Conservation (phyloP, 192 early-diverging fungal species). For the Mortierella hygrophila region DNA sequence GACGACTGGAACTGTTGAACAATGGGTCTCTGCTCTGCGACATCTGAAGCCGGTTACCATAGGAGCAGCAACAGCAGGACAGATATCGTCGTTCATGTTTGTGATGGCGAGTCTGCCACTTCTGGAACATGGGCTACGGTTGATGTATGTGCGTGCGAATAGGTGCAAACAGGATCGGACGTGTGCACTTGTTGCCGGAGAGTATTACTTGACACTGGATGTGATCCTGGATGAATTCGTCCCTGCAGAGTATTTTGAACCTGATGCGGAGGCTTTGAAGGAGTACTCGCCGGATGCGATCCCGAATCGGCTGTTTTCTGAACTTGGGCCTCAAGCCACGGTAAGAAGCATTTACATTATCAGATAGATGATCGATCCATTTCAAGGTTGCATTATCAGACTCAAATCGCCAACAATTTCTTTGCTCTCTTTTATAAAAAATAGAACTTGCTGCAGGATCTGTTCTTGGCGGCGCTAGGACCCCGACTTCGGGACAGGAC, state of each 20-base stretch:
- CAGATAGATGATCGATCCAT: too few relatives aligned
- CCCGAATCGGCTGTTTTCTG: slow-evolving; percentile 14
- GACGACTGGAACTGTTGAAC: slow-evolving; percentile 13
- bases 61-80: background rate
- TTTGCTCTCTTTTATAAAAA: background rate
- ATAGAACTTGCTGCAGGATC: slow-evolving; percentile 37
- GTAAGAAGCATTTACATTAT: background rate
- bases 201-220: slow-evolving; percentile 49
- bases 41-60: background rate
- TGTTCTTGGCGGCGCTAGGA: slow-evolving; percentile 23
- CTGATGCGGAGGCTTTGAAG: background rate
- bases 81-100: slow-evolving; percentile 20
- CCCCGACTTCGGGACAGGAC: slow-evolving; percentile 42
- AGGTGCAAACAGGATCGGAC: slow-evolving; percentile 43
- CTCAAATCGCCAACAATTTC: background rate
- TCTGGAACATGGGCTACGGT: slow-evolving; percentile 31
- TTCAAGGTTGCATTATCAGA: too few relatives aligned
- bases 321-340: slow-evolving; percentile 13
- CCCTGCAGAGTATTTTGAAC: slow-evolving; percentile 25
- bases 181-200: slow-evolving; percentile 35
- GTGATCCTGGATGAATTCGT: slow-evolving; percentile 30
- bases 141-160: slow-evolving; percentile 30
- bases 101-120: slow-evolving; percentile 39
- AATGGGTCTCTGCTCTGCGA: slow-evolving; percentile 17
- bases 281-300: background rate